phyloP scores from a whole-genome alignment of 176 grass and related monocot species.

The Aegilops tauschii region DNA sequence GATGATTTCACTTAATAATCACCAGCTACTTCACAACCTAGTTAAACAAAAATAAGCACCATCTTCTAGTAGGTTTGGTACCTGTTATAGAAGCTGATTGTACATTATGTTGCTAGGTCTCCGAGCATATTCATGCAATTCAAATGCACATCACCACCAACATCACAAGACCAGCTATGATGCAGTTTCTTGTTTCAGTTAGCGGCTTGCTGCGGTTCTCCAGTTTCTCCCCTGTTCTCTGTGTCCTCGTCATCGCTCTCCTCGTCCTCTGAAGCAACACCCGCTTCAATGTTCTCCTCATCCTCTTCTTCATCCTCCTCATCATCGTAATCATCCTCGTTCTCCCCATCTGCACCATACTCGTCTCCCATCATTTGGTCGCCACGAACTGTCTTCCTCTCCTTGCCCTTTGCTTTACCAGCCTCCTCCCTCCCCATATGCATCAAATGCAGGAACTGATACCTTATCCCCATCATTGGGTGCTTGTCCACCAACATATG shows the following conservation, averaged over 20 bases:
- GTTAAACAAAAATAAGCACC: constrained; percentile 8
- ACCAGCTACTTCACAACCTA: constrained; percentile 7
- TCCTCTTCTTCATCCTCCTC: constrained; percentile 37
- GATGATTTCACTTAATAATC: constrained; percentile 4
- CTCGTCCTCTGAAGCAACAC: constrained; percentile 41
- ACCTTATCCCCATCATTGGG: constrained; percentile 84
- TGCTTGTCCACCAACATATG: constrained; percentile 80
- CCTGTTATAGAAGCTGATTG: constrained; percentile 13
- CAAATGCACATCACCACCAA: not conserved
- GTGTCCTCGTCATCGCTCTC: constrained; percentile 58
- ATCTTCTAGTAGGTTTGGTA: constrained; percentile 23
- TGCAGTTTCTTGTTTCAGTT: not conserved
- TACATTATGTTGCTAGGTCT: not conserved
- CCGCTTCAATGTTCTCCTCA: constrained; percentile 27
- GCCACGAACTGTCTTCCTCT: constrained; percentile 8
- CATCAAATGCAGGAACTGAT: constrained; percentile 90
- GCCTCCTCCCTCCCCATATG: constrained; percentile 63
- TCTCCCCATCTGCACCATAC: constrained; percentile 24
- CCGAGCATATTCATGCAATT: not conserved
- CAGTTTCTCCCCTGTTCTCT: not conserved
- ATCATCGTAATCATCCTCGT: constrained; percentile 22
- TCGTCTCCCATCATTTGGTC: constrained; percentile 11
- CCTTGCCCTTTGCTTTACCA: constrained; percentile 41
- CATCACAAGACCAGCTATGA: not conserved
- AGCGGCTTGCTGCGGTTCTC: not conserved